These are phyloP conservation scores for Choiromyces venosus DNA, from an alignment of 495 filamentous ascomycete genomes.

Conservation along the genomic window DNA sequence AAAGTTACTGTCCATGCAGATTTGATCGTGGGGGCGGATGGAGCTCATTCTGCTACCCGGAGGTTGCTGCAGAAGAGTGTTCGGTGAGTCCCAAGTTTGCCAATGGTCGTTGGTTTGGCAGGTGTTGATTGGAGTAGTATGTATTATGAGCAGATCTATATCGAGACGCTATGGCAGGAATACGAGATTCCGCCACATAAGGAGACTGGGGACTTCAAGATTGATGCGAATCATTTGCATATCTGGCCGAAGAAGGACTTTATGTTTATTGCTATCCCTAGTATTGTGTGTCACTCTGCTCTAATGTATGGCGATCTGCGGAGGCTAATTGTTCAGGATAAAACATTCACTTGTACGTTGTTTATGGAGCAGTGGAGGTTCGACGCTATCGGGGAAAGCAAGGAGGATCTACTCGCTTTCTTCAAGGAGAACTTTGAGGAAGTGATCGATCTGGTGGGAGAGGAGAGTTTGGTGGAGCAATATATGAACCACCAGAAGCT, in stretches of 20 bases:
- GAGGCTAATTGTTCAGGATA: slow-evolving; percentile 52
- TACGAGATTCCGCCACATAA: slow-evolving; percentile 68
- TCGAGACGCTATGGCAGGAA: slow-evolving; percentile 96
- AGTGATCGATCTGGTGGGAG: slow-evolving; percentile 73
- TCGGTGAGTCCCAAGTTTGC: slow-evolving; percentile 18
- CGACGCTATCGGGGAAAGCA: slow-evolving; percentile 53
- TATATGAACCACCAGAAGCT: slow-evolving; percentile 79
- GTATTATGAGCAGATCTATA: slow-evolving; percentile 89
- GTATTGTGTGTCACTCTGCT: slow-evolving; percentile 48
- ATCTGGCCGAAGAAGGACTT: slow-evolving; percentile 91
- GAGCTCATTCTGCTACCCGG: slow-evolving; percentile 81
- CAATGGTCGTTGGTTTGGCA: background rate
- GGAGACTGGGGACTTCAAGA: slow-evolving; percentile 58
- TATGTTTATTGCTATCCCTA: slow-evolving; percentile 98
- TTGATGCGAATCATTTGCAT: slow-evolving; percentile 87
- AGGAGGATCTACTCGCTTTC: slow-evolving; percentile 56
- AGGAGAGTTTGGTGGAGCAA: slow-evolving; percentile 59
- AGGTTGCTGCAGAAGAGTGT: slow-evolving; percentile 89
- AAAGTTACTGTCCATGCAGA: slow-evolving; percentile 79
- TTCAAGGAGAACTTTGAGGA: slow-evolving; percentile 82
- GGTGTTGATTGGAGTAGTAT: slow-evolving; percentile 54
- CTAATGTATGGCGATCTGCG: slow-evolving; percentile 12
- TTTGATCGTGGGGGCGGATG: slow-evolving; percentile 90
- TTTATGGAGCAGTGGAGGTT: slow-evolving; percentile 68
- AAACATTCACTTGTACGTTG: slow-evolving; percentile 90